Conservation (phyloP, 176 grass and related monocot genomes). For the Lolium rigidum region DNA sequence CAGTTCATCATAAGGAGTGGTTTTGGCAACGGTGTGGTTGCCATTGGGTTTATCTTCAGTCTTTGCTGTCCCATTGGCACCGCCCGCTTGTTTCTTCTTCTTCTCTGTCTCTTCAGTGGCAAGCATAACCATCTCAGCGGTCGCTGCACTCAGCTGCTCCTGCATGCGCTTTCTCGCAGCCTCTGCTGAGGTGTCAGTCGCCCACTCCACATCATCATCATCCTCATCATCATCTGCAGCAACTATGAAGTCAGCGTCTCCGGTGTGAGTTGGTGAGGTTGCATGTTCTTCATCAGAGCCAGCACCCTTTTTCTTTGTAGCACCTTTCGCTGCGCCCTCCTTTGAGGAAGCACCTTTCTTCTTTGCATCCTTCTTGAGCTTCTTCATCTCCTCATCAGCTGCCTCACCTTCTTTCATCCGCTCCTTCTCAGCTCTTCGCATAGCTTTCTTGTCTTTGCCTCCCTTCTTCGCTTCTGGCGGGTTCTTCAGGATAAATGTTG, state of each 20-base stretch:
- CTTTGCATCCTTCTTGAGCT: constrained; percentile 80
- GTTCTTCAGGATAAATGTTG: constrained; percentile 80
- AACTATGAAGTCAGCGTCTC: constrained; percentile 55
- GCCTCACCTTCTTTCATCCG: constrained; percentile 83
- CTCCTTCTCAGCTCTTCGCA: constrained; percentile 94
- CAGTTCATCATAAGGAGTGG: constrained; percentile 28
- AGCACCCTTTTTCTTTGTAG: constrained; percentile 48
- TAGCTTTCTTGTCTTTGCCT: constrained; percentile 80
- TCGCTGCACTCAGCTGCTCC: constrained; percentile 85
- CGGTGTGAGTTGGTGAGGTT: constrained; percentile 55
- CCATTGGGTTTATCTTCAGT: neutral
- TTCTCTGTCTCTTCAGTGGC: constrained; percentile 58
- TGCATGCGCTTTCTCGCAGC: constrained; percentile 77
- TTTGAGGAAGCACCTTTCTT: constrained; percentile 64
- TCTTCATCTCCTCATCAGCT: constrained; percentile 89
- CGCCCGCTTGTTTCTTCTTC: constrained; percentile 36
- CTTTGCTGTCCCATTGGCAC: neutral
- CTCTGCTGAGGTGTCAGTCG: constrained; percentile 75
- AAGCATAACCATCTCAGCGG: constrained; percentile 92
- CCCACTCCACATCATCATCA: constrained; percentile 66
- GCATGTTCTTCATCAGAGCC: constrained; percentile 81
- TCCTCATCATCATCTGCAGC: constrained; percentile 40
- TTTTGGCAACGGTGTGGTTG: neutral
- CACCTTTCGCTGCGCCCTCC: constrained; percentile 46
- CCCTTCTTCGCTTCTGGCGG: constrained; percentile 83